A percentile compares a stretch with the other conserved stretches of the same genome.
These are phyloP conservation scores for Xylariaceae sp. DNA, from an alignment of 2,329 filamentous ascomycete genomes.

Conservation along the genomic window DNA sequence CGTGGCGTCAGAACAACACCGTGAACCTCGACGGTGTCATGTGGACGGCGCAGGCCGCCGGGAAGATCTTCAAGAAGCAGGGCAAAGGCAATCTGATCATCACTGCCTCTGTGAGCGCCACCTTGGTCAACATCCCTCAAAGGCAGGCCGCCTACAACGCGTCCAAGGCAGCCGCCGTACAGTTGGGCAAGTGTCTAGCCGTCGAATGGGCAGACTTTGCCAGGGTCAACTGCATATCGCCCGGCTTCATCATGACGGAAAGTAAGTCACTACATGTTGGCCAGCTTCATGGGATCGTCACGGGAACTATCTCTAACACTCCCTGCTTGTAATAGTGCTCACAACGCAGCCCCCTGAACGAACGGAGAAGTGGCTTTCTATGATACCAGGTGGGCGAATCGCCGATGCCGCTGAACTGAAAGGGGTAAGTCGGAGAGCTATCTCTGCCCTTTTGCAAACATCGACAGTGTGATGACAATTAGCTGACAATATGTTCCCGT, in stretches of 20 bases:
- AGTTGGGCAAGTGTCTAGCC: conserved; percentile 37
- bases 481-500: conserved; percentile 3
- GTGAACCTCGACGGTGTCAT: conserved; percentile 41
- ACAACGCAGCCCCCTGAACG: conserved; percentile 29
- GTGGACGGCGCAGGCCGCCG: conserved; percentile 40
- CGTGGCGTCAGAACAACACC: conserved; percentile 35
- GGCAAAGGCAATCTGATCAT: conserved; percentile 21
- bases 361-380: conserved; percentile 29
- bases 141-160: conserved; percentile 15
- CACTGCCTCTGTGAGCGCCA: conserved; percentile 13
- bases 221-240: conserved; percentile 38
- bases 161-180: conserved; percentile 32
- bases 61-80: conserved; percentile 35
- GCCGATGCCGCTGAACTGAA: conserved; percentile 34
- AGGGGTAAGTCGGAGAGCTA: conserved; percentile 17
- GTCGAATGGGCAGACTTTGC: conserved; percentile 42
- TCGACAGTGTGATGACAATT: background rate
- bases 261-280: conserved; percentile 20
- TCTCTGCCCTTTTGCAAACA: background rate
- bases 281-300: background rate
- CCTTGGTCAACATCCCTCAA: conserved; percentile 13
- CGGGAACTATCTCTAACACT: background rate
- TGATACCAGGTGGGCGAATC: conserved; percentile 31
- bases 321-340: conserved; percentile 24
- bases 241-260: conserved; percentile 33